phyloP scores from a whole-genome alignment of 73 alveolate species.

The Paramecium tetraurelia region DNA sequence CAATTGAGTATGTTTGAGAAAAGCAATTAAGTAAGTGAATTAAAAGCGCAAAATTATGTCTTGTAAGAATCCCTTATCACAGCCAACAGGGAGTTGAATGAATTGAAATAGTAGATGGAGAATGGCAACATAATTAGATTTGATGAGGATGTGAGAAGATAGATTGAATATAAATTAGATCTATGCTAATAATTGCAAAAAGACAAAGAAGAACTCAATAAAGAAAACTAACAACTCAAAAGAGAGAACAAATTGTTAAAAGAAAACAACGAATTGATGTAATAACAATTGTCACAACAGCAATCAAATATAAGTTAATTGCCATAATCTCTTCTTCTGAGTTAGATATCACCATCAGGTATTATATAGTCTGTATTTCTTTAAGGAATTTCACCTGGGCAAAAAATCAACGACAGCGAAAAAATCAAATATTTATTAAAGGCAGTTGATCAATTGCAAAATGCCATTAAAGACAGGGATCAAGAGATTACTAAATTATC shows the following conservation, averaged over 20 bases:
- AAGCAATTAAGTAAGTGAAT: not conserved
- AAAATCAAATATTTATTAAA: not conserved
- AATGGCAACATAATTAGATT: not conserved
- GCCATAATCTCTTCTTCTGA: not conserved
- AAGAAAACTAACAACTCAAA: not conserved
- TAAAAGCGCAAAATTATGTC: not conserved
- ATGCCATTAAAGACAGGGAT: not conserved
- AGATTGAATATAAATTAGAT: constrained; percentile 11
- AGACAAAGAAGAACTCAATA: not conserved
- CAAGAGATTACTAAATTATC: not conserved
- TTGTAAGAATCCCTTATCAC: not conserved
- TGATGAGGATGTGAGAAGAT: not conserved
- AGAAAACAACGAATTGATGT: not conserved
- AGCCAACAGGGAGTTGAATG: not conserved
- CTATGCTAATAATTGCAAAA: not conserved
- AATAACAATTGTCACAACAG: not conserved
- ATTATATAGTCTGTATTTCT: not conserved
- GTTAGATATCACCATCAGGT: not conserved
- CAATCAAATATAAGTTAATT: not conserved
- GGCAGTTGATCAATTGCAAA: constrained; percentile 10
- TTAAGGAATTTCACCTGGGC: not conserved
- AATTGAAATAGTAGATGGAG: not conserved
- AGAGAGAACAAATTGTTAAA: not conserved
- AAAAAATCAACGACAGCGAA: constrained; percentile 12
- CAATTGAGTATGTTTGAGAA: not conserved